Base-by-base conservation (phyloP, 306 rosid genomes). In the Acacia crassicarpa region DNA sequence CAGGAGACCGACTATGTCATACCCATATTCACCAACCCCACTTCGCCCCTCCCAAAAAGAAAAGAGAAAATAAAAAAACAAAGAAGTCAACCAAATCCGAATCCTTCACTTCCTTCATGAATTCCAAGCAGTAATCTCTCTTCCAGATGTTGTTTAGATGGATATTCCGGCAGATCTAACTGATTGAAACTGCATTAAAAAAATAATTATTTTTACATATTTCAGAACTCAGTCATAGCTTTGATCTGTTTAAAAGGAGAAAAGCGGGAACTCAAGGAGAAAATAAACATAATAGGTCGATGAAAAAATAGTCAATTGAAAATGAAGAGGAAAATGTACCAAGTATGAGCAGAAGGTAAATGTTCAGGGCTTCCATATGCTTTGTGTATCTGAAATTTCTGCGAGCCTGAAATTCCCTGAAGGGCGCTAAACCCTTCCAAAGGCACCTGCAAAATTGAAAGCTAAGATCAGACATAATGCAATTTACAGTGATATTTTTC, bases 391-490 rank as follows among this genome's bases (percentile, higher is more conserved):
- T 91, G 95, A 74, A 91, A 91, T 85, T 91, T 91, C 65, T 91
- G 95, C 14, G 93, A 89, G 80, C 95, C 95, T 45, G 95, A 91
- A 59, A 91, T 91, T 58, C 95, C 95, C 83, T 91, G 95, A 33
- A 91, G 91, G 53, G 95, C 95, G 72, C 95, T 91, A 75, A 91
- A 91, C 48, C 95, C 95, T 85, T 91, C 95, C 58, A 91, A 82
- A 72, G 95, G 95, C 78, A 91, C 95, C 95, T 91, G 84, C 51
- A 81, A 65, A 72, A 73, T 76, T 75, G 54, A 68, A 45, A 59
- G 78, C 46, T 49, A 68, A 74, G 87, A 72, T 74, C 67, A 77
- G 83, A 75, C 32, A 81, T 17, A 53, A 1, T 53, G 20, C 59
- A 19, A 53, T 17, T 61, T 23, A 61, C 17, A 61, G 67, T 61